A percentile compares a stretch with the other conserved stretches of the same genome.
Evolutionary conservation across 2,329 filamentous ascomycete species (phyloP).

Genomic region (Orbilia oligospora): DNA sequence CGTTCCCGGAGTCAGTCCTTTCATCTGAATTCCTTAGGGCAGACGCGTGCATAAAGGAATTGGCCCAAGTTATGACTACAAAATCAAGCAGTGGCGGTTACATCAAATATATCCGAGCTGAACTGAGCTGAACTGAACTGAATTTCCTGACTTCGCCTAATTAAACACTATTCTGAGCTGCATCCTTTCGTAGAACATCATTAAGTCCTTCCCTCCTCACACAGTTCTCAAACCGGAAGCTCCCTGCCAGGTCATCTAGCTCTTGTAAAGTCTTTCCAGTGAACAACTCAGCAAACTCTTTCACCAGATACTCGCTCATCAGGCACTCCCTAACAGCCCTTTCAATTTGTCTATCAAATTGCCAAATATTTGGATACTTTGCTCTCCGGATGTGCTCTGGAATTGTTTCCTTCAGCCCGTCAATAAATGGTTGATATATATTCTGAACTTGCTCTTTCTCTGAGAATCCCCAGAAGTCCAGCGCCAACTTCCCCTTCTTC

Average conservation of each 20-base stretch:
- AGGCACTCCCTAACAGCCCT: slow-evolving; percentile 69
- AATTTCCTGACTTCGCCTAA: too few species aligned
- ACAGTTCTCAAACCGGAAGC: slow-evolving; percentile 72
- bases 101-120: too few species aligned
- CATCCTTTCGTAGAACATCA: slow-evolving; percentile 63
- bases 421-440: slow-evolving; percentile 65
- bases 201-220: slow-evolving; percentile 71
- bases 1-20: too few species aligned
- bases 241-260: slow-evolving; percentile 70
- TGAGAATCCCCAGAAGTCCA: slow-evolving; percentile 72
- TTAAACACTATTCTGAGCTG: slow-evolving; percentile 18
- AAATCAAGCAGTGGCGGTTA: too few species aligned
- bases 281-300: slow-evolving; percentile 73
- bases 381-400: slow-evolving; percentile 62
- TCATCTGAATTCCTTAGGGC: too few species aligned
- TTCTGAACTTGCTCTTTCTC: slow-evolving; percentile 65
- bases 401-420: slow-evolving; percentile 62
- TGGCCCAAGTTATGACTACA: too few species aligned
- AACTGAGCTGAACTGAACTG: too few species aligned
- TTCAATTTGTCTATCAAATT: slow-evolving; percentile 64
- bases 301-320: slow-evolving; percentile 70
- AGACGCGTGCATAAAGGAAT: too few species aligned
- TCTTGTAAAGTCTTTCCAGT: slow-evolving; percentile 70
- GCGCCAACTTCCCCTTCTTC: slow-evolving; percentile 72
- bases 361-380: slow-evolving; percentile 64